Conservation (phyloP, 495 filamentous ascomycete genomes). For the Aspergillus nidulans region DNA sequence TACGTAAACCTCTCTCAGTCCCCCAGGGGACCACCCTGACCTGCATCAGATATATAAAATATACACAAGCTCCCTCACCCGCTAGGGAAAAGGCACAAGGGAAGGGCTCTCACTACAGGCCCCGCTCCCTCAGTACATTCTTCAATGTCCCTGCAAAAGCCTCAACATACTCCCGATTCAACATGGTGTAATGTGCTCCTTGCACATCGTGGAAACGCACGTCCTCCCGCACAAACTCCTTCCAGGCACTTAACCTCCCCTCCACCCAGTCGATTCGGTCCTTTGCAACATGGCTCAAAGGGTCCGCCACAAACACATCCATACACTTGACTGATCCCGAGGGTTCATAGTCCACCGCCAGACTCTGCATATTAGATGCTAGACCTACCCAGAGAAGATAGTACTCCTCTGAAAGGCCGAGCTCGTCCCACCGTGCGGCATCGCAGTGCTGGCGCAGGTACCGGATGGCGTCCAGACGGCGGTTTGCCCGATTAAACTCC, state of each 20-base stretch:
- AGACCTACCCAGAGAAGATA: conserved; percentile 35
- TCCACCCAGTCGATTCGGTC: conserved; percentile 19
- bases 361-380: conserved; percentile 40
- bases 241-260: conserved; percentile 45
- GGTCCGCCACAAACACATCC: conserved; percentile 47
- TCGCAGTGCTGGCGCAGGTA: background rate
- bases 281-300: conserved; percentile 7
- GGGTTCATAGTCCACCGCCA: conserved; percentile 50
- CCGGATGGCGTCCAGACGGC: conserved; percentile 12
- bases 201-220: conserved; percentile 14
- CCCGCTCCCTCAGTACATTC: conserved; percentile 12
- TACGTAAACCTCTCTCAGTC: no score
- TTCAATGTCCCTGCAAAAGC: conserved; percentile 17
- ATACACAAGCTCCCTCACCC: no score
- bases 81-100: no score
- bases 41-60: no score
- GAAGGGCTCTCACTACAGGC: no score
- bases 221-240: conserved; percentile 27
- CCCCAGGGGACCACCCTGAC: no score
- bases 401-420: no score
- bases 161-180: conserved; percentile 20
- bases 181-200: conserved; percentile 26
- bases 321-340: conserved; percentile 33
- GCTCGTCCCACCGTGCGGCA: background rate
- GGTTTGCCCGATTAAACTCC: no score